Evolutionary conservation across 805 yeast species (phyloP).

Genomic region (Naumovozyma baii): DNA sequence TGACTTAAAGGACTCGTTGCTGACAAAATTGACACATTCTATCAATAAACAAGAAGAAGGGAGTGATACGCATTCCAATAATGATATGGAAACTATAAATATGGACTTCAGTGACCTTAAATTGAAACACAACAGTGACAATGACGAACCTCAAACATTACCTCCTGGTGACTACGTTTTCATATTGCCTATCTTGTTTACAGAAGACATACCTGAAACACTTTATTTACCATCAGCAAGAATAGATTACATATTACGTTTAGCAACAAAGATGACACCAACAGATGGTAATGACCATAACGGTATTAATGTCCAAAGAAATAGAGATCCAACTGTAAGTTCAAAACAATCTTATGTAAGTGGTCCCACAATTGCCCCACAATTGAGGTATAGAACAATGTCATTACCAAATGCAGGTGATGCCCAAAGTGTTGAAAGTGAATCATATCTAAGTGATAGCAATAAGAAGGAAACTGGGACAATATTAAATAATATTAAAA

Average conservation of each 20-base stretch:
- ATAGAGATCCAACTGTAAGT: background rate
- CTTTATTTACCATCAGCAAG: slow-evolving; percentile 29
- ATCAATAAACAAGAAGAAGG: slow-evolving; percentile 1
- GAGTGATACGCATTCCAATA: background rate
- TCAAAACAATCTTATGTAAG: no score
- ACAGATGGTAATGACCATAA: background rate
- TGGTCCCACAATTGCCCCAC: no score
- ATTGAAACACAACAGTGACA: background rate
- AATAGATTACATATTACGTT: slow-evolving; percentile 12
- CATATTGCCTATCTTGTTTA: slow-evolving; percentile 51
- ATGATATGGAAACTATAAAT: background rate
- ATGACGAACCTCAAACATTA: slow-evolving; percentile 7
- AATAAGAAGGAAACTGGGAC: background rate
- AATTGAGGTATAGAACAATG: no score
- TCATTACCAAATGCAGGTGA: background rate
- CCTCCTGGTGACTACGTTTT: slow-evolving; percentile 66
- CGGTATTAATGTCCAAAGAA: background rate
- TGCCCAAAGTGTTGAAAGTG: background rate
- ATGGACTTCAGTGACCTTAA: background rate
- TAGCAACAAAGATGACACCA: slow-evolving; percentile 22
- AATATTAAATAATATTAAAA: no score
- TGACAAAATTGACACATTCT: slow-evolving; percentile 2
- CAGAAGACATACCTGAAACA: slow-evolving; percentile 55
- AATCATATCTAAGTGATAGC: no score
- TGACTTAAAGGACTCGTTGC: slow-evolving; percentile 6